Evolutionary conservation across 371 early-diverging fungal species (phyloP).

Genomic region (Lichtheimia corymbifera): DNA sequence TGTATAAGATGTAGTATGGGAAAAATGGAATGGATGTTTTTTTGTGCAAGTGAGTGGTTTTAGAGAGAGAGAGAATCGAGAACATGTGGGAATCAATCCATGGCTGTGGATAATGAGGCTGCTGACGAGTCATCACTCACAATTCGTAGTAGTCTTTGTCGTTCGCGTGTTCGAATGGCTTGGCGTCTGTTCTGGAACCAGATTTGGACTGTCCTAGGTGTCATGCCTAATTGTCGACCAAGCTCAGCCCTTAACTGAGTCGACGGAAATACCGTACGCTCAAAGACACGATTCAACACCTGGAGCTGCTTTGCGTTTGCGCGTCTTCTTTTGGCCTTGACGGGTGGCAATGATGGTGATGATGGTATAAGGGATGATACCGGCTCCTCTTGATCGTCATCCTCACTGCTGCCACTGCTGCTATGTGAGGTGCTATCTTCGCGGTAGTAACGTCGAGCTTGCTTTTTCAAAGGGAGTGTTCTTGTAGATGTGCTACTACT

Average conservation of each 20-base stretch:
- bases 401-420: not conserved
- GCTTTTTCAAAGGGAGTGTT: conserved; percentile 8
- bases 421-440: not conserved
- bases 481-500: not conserved
- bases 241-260: conserved; percentile 84
- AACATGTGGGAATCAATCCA: conserved; percentile 9
- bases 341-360: conserved; percentile 10
- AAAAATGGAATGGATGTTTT: too few relatives aligned
- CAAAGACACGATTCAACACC: conserved; percentile 58
- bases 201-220: conserved; percentile 80
- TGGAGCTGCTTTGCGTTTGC: conserved; percentile 56
- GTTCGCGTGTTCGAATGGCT: conserved; percentile 59
- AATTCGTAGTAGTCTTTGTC: conserved; percentile 38
- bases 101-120: not conserved
- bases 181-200: conserved; percentile 97
- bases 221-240: conserved; percentile 89
- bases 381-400: conserved; percentile 12
- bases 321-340: conserved; percentile 55
- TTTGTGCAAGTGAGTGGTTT: too few relatives aligned
- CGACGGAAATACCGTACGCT: conserved; percentile 64
- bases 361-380: not conserved
- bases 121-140: conserved; percentile 12
- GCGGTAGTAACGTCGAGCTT: not conserved
- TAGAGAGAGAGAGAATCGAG: not conserved
- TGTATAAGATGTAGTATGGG: not conserved